phyloP scores from a whole-genome alignment of 192 early-diverging fungal genomes.

The Coemansia sp. region DNA sequence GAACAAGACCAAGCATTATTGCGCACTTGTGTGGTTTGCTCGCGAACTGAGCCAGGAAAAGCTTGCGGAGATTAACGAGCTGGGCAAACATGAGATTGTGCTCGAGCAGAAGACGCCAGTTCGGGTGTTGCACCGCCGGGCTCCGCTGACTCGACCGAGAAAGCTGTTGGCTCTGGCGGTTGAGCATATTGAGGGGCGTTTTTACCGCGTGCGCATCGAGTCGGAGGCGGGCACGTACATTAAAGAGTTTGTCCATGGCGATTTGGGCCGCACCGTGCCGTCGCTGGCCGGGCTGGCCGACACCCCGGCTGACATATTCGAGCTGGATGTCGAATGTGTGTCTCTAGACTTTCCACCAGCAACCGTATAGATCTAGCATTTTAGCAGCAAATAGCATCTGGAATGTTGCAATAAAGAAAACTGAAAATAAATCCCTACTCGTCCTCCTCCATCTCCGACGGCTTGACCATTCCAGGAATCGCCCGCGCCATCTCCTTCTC shows the following conservation, averaged over 20 bases:
- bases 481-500: constrained; percentile 79
- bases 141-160: constrained; percentile 61
- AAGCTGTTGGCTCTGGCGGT: constrained; percentile 57
- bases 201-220: constrained; percentile 65
- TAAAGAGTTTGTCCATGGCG: constrained; percentile 97
- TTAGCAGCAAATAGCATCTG: too few species aligned
- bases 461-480: constrained; percentile 98
- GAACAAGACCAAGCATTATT: constrained; percentile 69
- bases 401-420: background rate
- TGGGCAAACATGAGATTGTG: constrained; percentile 49
- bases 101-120: constrained; percentile 71
- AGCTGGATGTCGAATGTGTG: constrained; percentile 83
- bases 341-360: constrained; percentile 77
- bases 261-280: constrained; percentile 80
- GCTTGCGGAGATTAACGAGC: constrained; percentile 57
- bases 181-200: constrained; percentile 50
- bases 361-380: background rate
- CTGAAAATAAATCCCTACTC: constrained; percentile 27
- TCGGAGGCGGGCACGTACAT: constrained; percentile 87
- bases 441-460: constrained; percentile 67
- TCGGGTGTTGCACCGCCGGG: constrained; percentile 69
- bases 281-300: constrained; percentile 64
- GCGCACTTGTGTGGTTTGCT: constrained; percentile 69
- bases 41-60: constrained; percentile 54
- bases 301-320: constrained; percentile 68